Percentiles rank a stretch among this genome's conserved stretches.
Conservation (phyloP, 805 yeast species). For the Jamesozyma rosinii region DNA sequence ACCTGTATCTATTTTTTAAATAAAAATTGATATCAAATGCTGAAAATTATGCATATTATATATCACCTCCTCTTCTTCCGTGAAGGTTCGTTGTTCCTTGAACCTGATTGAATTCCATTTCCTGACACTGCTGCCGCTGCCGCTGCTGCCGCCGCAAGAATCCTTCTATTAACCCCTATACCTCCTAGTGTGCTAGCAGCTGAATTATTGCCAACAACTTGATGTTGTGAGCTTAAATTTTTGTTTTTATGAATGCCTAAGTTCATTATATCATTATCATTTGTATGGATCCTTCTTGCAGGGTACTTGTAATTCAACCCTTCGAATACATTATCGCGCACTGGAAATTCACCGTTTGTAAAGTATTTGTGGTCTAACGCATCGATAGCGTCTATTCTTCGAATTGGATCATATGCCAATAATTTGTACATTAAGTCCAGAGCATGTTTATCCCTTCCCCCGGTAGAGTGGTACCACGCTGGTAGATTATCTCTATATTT, state of each 20-base stretch:
- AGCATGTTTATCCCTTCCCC: slow-evolving; percentile 64
- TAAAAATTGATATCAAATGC: no score
- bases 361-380: slow-evolving; percentile 76
- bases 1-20: no score
- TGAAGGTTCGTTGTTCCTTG: slow-evolving; percentile 19
- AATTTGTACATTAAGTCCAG: slow-evolving; percentile 53
- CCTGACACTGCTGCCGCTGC: slow-evolving; percentile 33
- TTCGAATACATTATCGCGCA: slow-evolving; percentile 70
- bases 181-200: slow-evolving; percentile 26
- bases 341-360: slow-evolving; percentile 49
- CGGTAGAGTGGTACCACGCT: slow-evolving; percentile 80
- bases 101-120: slow-evolving; percentile 12
- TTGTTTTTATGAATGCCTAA: slow-evolving; percentile 18
- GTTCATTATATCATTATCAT: slow-evolving; percentile 65
- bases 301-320: slow-evolving; percentile 72
- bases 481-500: slow-evolving; percentile 47
- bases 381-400: slow-evolving; percentile 66
- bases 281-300: slow-evolving; percentile 73
- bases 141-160: slow-evolving; percentile 33
- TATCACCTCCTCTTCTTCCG: slow-evolving; percentile 24
- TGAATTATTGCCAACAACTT: slow-evolving; percentile 14
- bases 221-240: slow-evolving; percentile 16
- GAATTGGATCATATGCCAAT: slow-evolving; percentile 75
- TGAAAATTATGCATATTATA: not conserved
- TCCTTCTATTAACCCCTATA: slow-evolving; percentile 29